Evolutionary conservation across 1,139 yeast genomes (phyloP).

Genomic region (Nakaseomyces nivariensis): DNA sequence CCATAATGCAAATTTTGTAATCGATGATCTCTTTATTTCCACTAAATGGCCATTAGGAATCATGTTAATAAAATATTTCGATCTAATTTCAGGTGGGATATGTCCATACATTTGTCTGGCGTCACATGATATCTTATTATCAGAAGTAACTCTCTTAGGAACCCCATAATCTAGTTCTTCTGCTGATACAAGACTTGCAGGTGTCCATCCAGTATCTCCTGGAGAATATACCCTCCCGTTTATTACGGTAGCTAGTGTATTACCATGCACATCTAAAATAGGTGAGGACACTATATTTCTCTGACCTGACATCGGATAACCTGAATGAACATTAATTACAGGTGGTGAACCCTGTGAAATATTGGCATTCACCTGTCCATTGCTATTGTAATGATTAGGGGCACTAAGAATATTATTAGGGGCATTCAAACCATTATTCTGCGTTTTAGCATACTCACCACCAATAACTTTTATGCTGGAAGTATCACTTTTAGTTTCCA

Average conservation of each 20-base stretch:
- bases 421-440: too few species aligned
- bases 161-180: not conserved
- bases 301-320: not conserved
- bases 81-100: not conserved
- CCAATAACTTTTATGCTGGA: too few species aligned
- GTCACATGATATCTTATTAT: not conserved
- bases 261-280: not conserved
- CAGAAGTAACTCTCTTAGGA: not conserved
- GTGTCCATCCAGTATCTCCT: not conserved
- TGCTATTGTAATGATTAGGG: not conserved
- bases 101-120: not conserved
- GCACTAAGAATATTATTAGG: not conserved
- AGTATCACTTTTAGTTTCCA: not conserved
- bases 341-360: not conserved
- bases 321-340: not conserved
- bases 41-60: slow-evolving; percentile 20
- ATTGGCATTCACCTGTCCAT: not conserved
- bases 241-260: not conserved
- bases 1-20: slow-evolving; percentile 17
- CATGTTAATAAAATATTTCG: slow-evolving; percentile 12
- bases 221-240: not conserved
- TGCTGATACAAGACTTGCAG: not conserved
- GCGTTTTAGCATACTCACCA: too few species aligned
- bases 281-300: not conserved
- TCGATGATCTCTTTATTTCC: slow-evolving; percentile 23